Evolutionary conservation across 2,329 filamentous ascomycete genomes (phyloP).

Genomic region (Ophiocordyceps camponoti-leonardi): DNA sequence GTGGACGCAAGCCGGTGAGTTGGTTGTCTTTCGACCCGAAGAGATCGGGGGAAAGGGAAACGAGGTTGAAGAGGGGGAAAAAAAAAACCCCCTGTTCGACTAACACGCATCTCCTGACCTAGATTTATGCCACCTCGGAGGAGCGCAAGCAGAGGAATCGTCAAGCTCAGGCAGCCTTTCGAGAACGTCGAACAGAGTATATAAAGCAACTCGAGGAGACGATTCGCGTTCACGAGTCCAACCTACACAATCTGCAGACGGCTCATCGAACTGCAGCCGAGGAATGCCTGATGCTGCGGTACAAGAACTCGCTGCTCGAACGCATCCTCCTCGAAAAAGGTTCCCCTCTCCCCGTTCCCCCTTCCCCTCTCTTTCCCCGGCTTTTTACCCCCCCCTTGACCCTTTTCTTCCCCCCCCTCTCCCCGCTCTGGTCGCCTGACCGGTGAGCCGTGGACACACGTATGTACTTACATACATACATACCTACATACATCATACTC

Average conservation of each 20-base stretch:
- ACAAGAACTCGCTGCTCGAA: constrained; percentile 94
- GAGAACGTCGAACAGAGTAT: constrained; percentile 92
- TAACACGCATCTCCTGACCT: constrained; percentile 1
- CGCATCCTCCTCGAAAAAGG: constrained; percentile 93
- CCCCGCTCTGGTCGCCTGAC: background rate
- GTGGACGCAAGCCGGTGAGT: constrained; percentile 91
- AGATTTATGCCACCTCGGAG: constrained; percentile 98
- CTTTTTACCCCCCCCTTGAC: background rate
- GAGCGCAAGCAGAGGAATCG: constrained; percentile 95
- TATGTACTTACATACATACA: too few relatives aligned
- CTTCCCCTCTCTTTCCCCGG: too few relatives aligned
- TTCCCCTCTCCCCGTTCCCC: too few relatives aligned
- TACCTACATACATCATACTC: too few relatives aligned
- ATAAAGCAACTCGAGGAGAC: constrained; percentile 98
- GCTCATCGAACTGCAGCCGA: constrained; percentile 89
- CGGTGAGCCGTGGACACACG: background rate
- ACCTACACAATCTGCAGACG: constrained; percentile 78
- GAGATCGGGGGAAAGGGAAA: too few relatives aligned
- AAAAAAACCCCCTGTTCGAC: background rate
- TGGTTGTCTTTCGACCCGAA: too few relatives aligned
- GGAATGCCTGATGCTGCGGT: constrained; percentile 94
- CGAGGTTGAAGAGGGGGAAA: background rate
- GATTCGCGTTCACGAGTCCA: constrained; percentile 93
- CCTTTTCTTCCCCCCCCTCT: background rate
- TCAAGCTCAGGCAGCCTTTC: constrained; percentile 92